These are phyloP conservation scores for Polygonum maritimum DNA, from an alignment of 148 eudicot genomes.

Conservation along the genomic window DNA sequence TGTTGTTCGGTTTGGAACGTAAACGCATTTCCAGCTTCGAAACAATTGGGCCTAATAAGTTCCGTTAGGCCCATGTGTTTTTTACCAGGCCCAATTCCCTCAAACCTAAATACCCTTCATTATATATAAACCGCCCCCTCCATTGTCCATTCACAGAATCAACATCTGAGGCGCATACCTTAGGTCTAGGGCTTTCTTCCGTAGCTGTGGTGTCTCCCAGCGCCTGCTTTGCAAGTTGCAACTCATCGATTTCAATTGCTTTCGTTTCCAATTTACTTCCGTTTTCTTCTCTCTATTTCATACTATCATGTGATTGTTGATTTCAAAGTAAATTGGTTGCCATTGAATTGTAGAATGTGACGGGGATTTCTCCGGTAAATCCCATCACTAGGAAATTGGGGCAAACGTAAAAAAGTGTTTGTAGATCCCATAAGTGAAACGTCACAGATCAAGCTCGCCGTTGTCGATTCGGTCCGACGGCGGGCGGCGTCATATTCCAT, in stretches of 20 bases:
- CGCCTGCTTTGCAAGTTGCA: neutral
- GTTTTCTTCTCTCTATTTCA: neutral
- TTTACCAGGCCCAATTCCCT: neutral
- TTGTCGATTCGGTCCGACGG: slow-evolving; percentile 15
- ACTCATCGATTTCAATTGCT: neutral
- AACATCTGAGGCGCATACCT: too few species aligned
- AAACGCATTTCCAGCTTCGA: neutral
- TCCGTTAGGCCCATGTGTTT: neutral
- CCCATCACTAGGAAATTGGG: slow-evolving; percentile 26
- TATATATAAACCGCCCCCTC: neutral
- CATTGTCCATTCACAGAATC: too few species aligned
- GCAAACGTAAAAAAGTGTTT: slow-evolving; percentile 24
- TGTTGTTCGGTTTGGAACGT: neutral
- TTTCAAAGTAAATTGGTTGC: neutral
- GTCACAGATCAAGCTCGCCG: slow-evolving; percentile 20
- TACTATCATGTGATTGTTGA: neutral
- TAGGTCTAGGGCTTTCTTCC: neutral
- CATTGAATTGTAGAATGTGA: slow-evolving; percentile 12
- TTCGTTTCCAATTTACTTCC: neutral
- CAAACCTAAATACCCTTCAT: neutral
- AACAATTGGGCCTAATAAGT: neutral
- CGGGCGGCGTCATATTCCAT: slow-evolving; percentile 36
- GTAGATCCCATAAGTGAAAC: slow-evolving; percentile 30
- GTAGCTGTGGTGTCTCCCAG: neutral
- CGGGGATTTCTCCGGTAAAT: slow-evolving; percentile 36